Evolutionary conservation across 2,329 filamentous ascomycete genomes (phyloP), one percentile per base, ranked within the genome.

Genomic region (Ophiostoma sp.): DNA sequence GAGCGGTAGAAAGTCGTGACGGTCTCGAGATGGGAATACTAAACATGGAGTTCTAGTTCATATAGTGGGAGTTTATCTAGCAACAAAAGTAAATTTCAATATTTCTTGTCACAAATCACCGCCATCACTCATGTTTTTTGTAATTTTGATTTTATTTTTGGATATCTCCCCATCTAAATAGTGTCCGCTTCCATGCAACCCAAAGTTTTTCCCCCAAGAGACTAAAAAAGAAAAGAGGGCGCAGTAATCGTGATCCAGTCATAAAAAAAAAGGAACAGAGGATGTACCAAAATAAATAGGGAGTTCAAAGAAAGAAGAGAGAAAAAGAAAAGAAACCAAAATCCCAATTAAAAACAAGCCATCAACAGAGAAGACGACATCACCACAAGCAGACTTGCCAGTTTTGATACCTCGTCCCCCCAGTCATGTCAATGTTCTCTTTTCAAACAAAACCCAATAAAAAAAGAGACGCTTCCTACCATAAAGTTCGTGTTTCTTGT

Each of bases 1-100:
- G 87, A 85, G 75, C 77, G 75, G 75, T 73, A 61, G 66, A 69
- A n/a, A n/a, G n/a, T n/a, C 3, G 31, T 28, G 70, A 42, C 3
- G 11, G 6, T 15, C 33, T 39, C 12, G 17, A 9, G 22, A 52
- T 22, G n/a, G 2, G 12, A 8, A 48, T 52, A 66, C 31, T 52
- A 2, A 64, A 39, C 7, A 17, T 59, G 61, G 61, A n/a, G 61
- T 42, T 42, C n/a, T 42, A 19, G 61, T 22, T 64, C 19, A 39
- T 42, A 9, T 8, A 12, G 22, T 39, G 19, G 33, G 4, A 33
- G n/a, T n/a, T 63, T 39, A 39, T 31, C 19, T 68, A 48, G 31
- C 28, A 61, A 36, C 59, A 69, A 52, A 52, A 69, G 42, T 33
- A 31, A 7, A 36, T 6, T 22, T 28, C n/a, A 45, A 45, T 22